Evolutionary conservation across 176 grass and related monocot species (phyloP).

Genomic region (Thinopyrum elongatum): DNA sequence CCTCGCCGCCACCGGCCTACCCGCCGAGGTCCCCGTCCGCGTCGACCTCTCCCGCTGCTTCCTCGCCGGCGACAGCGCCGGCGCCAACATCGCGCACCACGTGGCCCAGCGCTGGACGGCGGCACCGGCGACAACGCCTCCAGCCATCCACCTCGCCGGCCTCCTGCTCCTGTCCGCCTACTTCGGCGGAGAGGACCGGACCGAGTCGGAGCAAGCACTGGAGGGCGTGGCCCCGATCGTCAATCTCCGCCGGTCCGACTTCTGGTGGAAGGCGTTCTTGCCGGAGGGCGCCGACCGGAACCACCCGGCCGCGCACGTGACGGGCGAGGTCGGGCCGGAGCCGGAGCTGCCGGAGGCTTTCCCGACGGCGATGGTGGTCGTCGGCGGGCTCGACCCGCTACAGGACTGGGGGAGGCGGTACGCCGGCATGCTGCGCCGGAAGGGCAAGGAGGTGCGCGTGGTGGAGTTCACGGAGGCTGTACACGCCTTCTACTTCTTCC

Average conservation of each 20-base stretch:
- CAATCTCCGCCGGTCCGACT: slow-evolving; percentile 18
- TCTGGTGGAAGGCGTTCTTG: slow-evolving; percentile 39
- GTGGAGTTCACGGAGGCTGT: slow-evolving; percentile 38
- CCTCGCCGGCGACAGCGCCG: background rate
- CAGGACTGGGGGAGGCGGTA: slow-evolving; percentile 41
- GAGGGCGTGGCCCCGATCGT: slow-evolving; percentile 20
- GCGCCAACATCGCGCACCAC: slow-evolving; percentile 18
- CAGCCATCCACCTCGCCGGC: slow-evolving; percentile 31
- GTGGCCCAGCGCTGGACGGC: slow-evolving; percentile 29
- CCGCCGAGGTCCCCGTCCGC: background rate
- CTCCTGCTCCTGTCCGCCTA: slow-evolving; percentile 39
- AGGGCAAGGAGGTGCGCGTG: slow-evolving; percentile 19
- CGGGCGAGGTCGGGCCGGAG: background rate
- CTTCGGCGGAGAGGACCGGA: slow-evolving; percentile 51
- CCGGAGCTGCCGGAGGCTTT: slow-evolving; percentile 26
- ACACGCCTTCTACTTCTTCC: slow-evolving; percentile 39
- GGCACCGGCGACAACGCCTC: background rate
- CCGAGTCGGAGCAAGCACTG: slow-evolving; percentile 21
- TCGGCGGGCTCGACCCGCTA: slow-evolving; percentile 39
- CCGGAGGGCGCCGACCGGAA: slow-evolving; percentile 37
- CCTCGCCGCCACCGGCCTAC: slow-evolving; percentile 8
- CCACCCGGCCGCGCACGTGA: slow-evolving; percentile 31
- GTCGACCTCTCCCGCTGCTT: slow-evolving; percentile 4
- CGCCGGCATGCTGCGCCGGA: background rate
- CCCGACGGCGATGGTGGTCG: slow-evolving; percentile 30